Evolutionary conservation across 306 rosid genomes (phyloP), one percentile per base, ranked within the genome.

Genomic region (Vigna angularis): DNA sequence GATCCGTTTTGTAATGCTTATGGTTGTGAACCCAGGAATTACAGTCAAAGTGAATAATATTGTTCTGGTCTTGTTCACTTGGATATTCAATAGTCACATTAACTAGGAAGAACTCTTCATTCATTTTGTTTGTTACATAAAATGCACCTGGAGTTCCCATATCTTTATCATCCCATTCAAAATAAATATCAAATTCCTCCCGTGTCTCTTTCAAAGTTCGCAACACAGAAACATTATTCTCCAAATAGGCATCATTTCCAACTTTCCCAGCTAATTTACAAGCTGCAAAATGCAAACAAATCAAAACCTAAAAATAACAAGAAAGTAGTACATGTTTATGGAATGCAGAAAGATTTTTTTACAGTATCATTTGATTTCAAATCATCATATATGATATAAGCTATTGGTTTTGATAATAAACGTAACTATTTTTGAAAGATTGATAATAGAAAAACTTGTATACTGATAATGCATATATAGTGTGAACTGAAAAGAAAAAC

Each of bases 61-160:
- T 69, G 83, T 1, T 68, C 79, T 0, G 69, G 62, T 86, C 85
- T 63, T 87, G 6, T 2, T 16, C 9, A 34, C 1, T 2, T 7
- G 55, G 20, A 50, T 15, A 50, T 52, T 85, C 89, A 9, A 89
- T 88, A 0, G 91, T 91, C 34, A 91, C 49, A 7, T 89, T 83
- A 34, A 82, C 90, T 6, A 91, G 93, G 79, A 16, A 89, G 76
- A 91, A 91, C 58, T 89, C 89, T 53, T 52, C 85, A 1, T 42
- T 62, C 22, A 6, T 62, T 0, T 2, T 40, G 14, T 66, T 77
- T 12, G 3, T 67, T 0, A 91, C 80, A 22, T 78, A 15, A 64
- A 91, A 80, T 10, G 92, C 97, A 63, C 89, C 94, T 0, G 92
- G 91, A 38, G 73, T 66, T 53, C 92, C 94, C 1, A 88, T 83